phyloP scores from a whole-genome alignment of 2,329 filamentous ascomycete genomes.

The Talaromyces sp. region DNA sequence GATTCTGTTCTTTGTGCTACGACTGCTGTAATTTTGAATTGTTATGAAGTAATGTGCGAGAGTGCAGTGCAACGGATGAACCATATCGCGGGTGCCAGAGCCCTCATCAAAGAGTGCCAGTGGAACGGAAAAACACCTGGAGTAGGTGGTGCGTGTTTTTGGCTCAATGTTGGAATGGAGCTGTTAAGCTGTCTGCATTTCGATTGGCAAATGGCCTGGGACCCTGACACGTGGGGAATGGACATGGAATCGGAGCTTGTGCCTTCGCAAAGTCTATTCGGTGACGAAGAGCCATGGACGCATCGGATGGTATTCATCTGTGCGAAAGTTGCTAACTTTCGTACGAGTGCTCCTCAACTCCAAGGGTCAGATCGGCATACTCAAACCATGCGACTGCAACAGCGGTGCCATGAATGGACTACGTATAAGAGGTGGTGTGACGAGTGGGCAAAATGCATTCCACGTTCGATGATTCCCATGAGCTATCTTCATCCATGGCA shows the following conservation, averaged over 20 bases:
- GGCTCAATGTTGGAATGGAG: conserved; percentile 89
- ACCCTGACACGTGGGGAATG: conserved; percentile 84
- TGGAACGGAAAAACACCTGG: conserved; percentile 79
- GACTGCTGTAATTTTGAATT: conserved; percentile 81
- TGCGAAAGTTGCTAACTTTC: conserved; percentile 81
- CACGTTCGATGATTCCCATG: conserved; percentile 81
- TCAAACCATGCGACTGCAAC: conserved; percentile 60
- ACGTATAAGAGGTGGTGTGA: conserved; percentile 76
- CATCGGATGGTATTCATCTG: conserved; percentile 85
- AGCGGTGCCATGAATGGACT: conserved; percentile 71
- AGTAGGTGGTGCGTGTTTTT: conserved; percentile 84
- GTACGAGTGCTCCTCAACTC: conserved; percentile 62
- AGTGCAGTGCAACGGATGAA: conserved; percentile 76
- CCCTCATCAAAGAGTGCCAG: conserved; percentile 80
- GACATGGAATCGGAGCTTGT: conserved; percentile 66
- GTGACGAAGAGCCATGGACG: conserved; percentile 78
- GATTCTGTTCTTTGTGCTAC: conserved; percentile 81
- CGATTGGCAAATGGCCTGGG: conserved; percentile 82
- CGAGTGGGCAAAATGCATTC: conserved; percentile 72
- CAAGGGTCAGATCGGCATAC: conserved; percentile 53
- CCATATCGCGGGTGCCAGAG: conserved; percentile 79
- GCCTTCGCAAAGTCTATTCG: conserved; percentile 44
- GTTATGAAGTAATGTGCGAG: conserved; percentile 90
- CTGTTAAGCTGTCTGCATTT: conserved; percentile 82
- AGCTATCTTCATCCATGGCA: conserved; percentile 68